Conservation (phyloP, 2,329 filamentous ascomycete genomes). For the Mycosphaerella sp. region DNA sequence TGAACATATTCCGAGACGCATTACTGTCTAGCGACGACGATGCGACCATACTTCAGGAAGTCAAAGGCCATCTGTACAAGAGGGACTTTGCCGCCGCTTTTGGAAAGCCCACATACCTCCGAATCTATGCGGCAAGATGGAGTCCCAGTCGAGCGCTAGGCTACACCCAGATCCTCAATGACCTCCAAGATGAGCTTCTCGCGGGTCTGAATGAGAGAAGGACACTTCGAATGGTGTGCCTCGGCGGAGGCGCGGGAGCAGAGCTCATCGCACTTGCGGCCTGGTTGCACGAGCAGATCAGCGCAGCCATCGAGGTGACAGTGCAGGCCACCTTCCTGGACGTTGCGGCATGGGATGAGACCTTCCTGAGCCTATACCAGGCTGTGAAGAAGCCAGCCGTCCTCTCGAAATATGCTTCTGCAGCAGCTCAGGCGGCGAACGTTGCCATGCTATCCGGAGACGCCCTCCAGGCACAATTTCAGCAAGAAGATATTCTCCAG, state of each 20-base stretch:
- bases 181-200: slow-evolving; percentile 29
- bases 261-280: slow-evolving; percentile 61
- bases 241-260: slow-evolving; percentile 61
- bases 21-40: slow-evolving; percentile 34
- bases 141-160: slow-evolving; percentile 78
- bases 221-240: slow-evolving; percentile 45
- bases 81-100: slow-evolving; percentile 82
- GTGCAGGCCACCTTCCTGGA: slow-evolving; percentile 64
- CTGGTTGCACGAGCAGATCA: slow-evolving; percentile 34
- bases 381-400: slow-evolving; percentile 49
- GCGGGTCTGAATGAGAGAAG: not conserved
- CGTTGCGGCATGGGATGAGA: slow-evolving; percentile 67
- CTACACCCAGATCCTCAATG: slow-evolving; percentile 59
- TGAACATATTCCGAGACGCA: slow-evolving; percentile 65
- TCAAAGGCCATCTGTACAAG: slow-evolving; percentile 80
- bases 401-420: slow-evolving; percentile 45
- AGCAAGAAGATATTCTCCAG: slow-evolving; percentile 48
- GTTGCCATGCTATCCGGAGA: slow-evolving; percentile 32
- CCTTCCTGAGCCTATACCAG: slow-evolving; percentile 54
- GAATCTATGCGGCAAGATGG: slow-evolving; percentile 85
- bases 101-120: slow-evolving; percentile 61
- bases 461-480: slow-evolving; percentile 39
- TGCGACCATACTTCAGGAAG: slow-evolving; percentile 59
- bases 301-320: not conserved
- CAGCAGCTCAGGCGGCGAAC: slow-evolving; percentile 40